Conservation (phyloP, 2,329 filamentous ascomycete species). For the Purpureocillium lavendulum region DNA sequence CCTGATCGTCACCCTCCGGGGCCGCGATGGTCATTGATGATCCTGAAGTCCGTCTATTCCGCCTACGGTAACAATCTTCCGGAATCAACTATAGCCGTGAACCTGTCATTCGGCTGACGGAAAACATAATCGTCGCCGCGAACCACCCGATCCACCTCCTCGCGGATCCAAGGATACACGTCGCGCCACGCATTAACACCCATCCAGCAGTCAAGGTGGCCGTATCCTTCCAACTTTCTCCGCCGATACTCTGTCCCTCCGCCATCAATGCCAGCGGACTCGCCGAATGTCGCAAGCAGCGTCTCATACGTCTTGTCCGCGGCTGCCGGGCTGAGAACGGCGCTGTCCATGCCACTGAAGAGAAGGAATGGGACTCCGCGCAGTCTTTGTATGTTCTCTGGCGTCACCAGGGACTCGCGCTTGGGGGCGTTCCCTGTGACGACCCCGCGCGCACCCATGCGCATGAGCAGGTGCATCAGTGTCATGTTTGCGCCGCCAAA, state of each 20-base stretch:
- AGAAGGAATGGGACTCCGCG: constrained; percentile 45
- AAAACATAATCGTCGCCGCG: constrained; percentile 1
- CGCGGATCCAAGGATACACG: constrained; percentile 47
- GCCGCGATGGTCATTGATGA: too few relatives aligned
- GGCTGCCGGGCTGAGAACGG: constrained; percentile 43
- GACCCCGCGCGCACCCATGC: constrained; percentile 40
- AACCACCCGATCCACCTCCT: constrained; percentile 44
- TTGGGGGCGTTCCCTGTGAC: constrained; percentile 44
- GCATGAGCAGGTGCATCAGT: constrained; percentile 46
- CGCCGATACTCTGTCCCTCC: constrained; percentile 38
- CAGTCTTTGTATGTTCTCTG: constrained; percentile 40
- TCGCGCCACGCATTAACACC: constrained; percentile 50
- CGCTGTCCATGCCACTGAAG: constrained; percentile 48
- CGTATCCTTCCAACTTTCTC: constrained; percentile 46
- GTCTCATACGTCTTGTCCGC: constrained; percentile 46
- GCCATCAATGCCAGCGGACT: constrained; percentile 15
- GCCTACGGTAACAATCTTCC: too few relatives aligned
- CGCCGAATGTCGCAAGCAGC: constrained; percentile 42
- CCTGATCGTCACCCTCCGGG: too few relatives aligned
- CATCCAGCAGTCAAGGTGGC: constrained; percentile 57
- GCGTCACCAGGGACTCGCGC: constrained; percentile 37
- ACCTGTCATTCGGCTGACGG: not conserved
- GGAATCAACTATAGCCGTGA: not conserved
- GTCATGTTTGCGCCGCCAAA: constrained; percentile 56
- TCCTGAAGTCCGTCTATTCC: too few relatives aligned